These are phyloP conservation scores for Urochloa ruziziensis DNA, from an alignment of 176 grass and related monocot species.

Conservation along the genomic window DNA sequence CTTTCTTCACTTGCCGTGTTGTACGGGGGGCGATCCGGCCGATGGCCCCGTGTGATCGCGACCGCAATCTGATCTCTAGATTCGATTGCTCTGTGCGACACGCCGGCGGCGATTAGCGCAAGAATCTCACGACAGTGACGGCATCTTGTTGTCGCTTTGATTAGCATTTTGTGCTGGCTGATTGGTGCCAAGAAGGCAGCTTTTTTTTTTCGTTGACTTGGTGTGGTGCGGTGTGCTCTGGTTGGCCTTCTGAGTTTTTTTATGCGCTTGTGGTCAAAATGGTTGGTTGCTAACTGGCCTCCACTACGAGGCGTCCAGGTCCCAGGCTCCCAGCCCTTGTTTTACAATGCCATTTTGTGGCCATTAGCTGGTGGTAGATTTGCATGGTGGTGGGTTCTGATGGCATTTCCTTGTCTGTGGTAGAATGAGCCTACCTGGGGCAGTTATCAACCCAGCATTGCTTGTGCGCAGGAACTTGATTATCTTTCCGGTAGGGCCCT, in stretches of 20 bases:
- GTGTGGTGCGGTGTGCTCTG: neutral
- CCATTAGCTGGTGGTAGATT: slow-evolving; percentile 4
- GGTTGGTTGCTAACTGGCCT: neutral
- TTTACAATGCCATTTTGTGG: neutral
- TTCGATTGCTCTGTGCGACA: neutral
- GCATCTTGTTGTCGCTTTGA: neutral
- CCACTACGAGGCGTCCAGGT: neutral
- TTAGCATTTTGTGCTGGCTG: neutral
- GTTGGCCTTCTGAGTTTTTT: neutral
- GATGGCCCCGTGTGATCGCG: neutral
- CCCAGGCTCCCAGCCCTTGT: neutral
- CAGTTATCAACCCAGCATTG: neutral
- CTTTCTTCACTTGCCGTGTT: neutral
- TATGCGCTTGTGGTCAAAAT: slow-evolving; percentile 14
- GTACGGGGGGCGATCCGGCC: neutral
- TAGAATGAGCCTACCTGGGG: neutral
- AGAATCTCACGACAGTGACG: slow-evolving; percentile 7
- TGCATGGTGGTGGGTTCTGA: neutral
- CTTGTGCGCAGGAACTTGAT: neutral
- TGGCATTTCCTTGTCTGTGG: neutral
- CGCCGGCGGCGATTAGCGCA: slow-evolving; percentile 6
- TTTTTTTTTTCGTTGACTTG: slow-evolving; percentile 27
- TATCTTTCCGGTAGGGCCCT: neutral
- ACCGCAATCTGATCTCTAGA: neutral
- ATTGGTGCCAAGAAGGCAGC: slow-evolving; percentile 6